Evolutionary conservation across 192 early-diverging fungal genomes (phyloP), one percentile per base, ranked within the genome.

Genomic region (Podila epigama): DNA sequence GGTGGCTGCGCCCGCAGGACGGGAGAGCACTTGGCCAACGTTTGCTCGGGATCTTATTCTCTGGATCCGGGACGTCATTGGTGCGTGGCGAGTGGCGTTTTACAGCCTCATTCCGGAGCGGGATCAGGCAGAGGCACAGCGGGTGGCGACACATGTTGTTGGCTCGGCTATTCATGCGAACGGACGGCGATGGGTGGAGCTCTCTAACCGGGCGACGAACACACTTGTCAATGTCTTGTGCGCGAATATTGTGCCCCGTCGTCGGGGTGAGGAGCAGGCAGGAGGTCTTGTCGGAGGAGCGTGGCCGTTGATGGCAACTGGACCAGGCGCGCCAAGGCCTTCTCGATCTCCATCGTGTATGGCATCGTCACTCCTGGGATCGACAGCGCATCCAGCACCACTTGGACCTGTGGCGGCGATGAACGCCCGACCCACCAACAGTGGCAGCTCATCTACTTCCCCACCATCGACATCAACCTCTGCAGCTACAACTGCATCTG

Each of bases 61-160:
- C 20, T 80, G 79, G 79, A 80, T 80, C 51, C 60, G 79, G 15
- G 79, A 80, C 55, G 70, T 80, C 3, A 66, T 80, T 29, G 68
- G 79, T 11, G 64, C 69, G 13, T 80, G 79, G 79, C 66, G 79
- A 48, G 63, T 70, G 31, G 62, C 65, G 5, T 80, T 80, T 51
- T 80, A 70, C 61, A 64, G 69, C 15, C 29, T 80, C 16, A 63
- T 72, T 25, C 65, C 41, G 36, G 79, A 80, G 16, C 65, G 66
- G 6, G 79, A 80, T 27, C 69, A 72, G 52, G 60, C 65, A 13
- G 70, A 72, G 39, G 79, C 79, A 5, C 69, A 72, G 18, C 41
- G 79, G 54, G 68, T 80, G 16, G 79, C 79, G 8, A 68, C 70
- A 1, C 69, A 80, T 52, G 69, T 80, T 20, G 70, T 80, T 31